These are phyloP conservation scores for Phytopythium delawarense DNA, from an alignment of 352 stramenopile genomes.

Conservation along the genomic window DNA sequence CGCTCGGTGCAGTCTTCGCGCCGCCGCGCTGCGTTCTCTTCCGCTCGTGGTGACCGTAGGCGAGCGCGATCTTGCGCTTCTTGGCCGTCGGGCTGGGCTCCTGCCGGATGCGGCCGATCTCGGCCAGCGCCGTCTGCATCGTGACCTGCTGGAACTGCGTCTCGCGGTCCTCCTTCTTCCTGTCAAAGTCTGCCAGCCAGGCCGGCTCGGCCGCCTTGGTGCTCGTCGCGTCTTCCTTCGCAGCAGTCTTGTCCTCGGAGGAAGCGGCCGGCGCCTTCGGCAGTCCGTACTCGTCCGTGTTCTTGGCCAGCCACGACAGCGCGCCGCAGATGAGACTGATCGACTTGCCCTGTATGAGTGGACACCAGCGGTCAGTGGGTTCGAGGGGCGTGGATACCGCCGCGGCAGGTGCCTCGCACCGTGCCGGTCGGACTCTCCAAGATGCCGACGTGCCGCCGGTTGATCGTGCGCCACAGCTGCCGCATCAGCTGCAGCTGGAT, in stretches of 20 bases:
- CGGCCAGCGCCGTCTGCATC: constrained; percentile 39
- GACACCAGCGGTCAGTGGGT: not conserved
- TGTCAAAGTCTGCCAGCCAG: constrained; percentile 59
- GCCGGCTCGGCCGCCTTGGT: constrained; percentile 29
- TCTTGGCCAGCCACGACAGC: constrained; percentile 75
- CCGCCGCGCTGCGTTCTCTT: constrained; percentile 25
- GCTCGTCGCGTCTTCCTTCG: not conserved
- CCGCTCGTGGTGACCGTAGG: constrained; percentile 61
- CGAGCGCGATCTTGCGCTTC: constrained; percentile 64
- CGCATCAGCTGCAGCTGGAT: constrained; percentile 89
- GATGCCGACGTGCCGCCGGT: constrained; percentile 81
- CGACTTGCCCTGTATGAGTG: constrained; percentile 73
- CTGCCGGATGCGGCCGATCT: constrained; percentile 51
- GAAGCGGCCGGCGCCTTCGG: constrained; percentile 10
- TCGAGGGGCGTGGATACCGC: no score
- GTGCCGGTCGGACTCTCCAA: constrained; percentile 92
- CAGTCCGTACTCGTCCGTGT: constrained; percentile 77
- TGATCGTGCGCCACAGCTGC: constrained; percentile 81
- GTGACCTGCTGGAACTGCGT: constrained; percentile 38
- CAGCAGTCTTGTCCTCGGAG: no score
- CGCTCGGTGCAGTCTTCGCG: not conserved
- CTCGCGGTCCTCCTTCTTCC: constrained; percentile 40
- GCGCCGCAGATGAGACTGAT: constrained; percentile 90
- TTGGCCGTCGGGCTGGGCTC: constrained; percentile 35
- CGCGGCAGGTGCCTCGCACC: constrained; percentile 14